Conservation (phyloP, 2,329 filamentous ascomycete species). For the Furcasterigmium furcatum region DNA sequence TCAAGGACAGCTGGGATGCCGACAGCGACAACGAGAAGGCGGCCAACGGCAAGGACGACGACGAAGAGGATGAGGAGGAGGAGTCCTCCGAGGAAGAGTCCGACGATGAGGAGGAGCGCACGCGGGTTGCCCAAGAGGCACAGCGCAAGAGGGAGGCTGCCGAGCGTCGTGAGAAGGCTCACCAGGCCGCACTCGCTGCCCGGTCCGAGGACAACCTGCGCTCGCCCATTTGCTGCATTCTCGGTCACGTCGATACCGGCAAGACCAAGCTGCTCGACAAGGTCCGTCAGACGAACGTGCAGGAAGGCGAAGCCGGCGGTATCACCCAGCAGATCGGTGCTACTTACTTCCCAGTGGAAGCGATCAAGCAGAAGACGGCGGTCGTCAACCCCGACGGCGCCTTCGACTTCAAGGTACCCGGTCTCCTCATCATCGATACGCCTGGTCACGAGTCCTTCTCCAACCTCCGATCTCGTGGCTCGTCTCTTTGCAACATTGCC, state of each 20-base stretch:
- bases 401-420: slow-evolving; percentile 97
- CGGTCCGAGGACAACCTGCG: slow-evolving; percentile 92
- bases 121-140: slow-evolving; percentile 39
- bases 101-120: slow-evolving; percentile 66
- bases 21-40: slow-evolving; percentile 68
- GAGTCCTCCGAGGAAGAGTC: slow-evolving; percentile 57
- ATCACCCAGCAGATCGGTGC: slow-evolving; percentile 99
- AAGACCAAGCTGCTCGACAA: slow-evolving; percentile 99
- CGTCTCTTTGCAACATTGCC: slow-evolving; percentile 97
- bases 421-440: slow-evolving; percentile 94
- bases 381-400: slow-evolving; percentile 88
- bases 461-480: slow-evolving; percentile 93
- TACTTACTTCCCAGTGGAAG: slow-evolving; percentile 96
- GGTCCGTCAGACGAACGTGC: slow-evolving; percentile 96
- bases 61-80: slow-evolving; percentile 47
- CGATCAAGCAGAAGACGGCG: slow-evolving; percentile 85
- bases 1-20: slow-evolving; percentile 96
- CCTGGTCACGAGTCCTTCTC: slow-evolving; percentile 99
- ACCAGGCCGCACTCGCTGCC: slow-evolving; percentile 87
- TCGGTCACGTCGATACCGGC: slow-evolving; percentile 99
- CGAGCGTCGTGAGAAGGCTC: slow-evolving; percentile 82
- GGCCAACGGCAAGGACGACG: slow-evolving; percentile 17
- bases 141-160: slow-evolving; percentile 85
- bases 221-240: slow-evolving; percentile 98
- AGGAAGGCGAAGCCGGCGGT: slow-evolving; percentile 98